Percentiles rank a stretch among this genome's conserved stretches.
Evolutionary conservation across 768 basidiomycete species (phyloP).

Genomic region (Lepiota venenata): DNA sequence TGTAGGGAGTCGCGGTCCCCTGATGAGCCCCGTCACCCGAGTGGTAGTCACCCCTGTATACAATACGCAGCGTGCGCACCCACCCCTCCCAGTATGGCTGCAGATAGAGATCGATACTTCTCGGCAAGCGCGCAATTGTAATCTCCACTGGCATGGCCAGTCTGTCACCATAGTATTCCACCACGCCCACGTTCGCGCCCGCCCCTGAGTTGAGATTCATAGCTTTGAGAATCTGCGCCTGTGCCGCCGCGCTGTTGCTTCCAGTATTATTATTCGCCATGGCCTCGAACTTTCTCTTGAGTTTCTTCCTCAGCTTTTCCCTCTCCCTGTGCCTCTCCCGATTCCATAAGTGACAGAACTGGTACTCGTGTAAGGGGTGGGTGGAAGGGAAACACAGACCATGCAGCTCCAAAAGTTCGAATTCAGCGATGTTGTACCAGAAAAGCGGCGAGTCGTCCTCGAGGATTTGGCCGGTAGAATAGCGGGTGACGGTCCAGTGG

Average conservation of each 20-base stretch:
- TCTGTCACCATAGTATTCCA: conserved; percentile 4
- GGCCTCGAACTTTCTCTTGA: conserved; percentile 6
- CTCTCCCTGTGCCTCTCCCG: conserved; percentile 8
- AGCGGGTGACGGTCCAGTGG: conserved; percentile 53
- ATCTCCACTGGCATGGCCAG: conserved; percentile 21
- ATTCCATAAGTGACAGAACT: conserved; percentile 13
- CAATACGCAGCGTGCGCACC: conserved; percentile 47
- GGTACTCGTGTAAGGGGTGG: conserved; percentile 14
- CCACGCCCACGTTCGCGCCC: conserved; percentile 8
- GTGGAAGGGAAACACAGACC: conserved; percentile 12
- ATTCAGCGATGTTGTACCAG: conserved; percentile 57
- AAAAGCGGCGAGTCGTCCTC: conserved; percentile 58
- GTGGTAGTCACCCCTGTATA: conserved; percentile 18
- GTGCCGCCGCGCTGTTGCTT: background rate
- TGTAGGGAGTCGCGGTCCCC: background rate
- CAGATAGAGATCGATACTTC: conserved; percentile 31
- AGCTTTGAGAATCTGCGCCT: conserved; percentile 8
- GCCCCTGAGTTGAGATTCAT: conserved; percentile 8
- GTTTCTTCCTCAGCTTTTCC: conserved; percentile 11
- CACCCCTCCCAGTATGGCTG: conserved; percentile 58
- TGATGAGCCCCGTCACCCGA: background rate
- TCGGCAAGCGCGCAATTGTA: conserved; percentile 12
- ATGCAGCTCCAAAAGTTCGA: conserved; percentile 74
- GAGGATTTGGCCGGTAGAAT: conserved; percentile 61
- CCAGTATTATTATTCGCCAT: background rate